Evolutionary conservation across 257 asterid genomes (phyloP).

Genomic region (Solanum sejunctum): DNA sequence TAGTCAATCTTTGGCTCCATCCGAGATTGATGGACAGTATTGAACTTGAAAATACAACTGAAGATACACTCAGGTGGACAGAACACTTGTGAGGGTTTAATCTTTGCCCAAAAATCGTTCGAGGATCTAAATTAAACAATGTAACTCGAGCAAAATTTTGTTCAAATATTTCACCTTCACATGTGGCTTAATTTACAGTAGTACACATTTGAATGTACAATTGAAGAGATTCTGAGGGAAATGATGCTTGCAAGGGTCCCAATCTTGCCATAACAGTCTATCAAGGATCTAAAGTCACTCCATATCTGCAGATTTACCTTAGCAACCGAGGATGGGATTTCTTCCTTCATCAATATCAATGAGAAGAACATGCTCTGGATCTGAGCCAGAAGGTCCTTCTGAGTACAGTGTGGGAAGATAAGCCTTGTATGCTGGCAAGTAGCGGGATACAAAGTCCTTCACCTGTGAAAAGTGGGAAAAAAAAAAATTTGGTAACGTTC

Average conservation of each 20-base stretch:
- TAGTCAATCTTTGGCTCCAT: too few species aligned
- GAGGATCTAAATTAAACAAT: neutral
- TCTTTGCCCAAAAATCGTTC: neutral
- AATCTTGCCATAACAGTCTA: neutral
- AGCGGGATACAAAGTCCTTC: slow-evolving; percentile 78
- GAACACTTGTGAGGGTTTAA: neutral
- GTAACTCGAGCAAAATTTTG: neutral
- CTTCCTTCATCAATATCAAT: slow-evolving; percentile 82
- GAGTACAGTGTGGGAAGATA: slow-evolving; percentile 86
- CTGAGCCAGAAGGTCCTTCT: slow-evolving; percentile 94
- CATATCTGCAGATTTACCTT: slow-evolving; percentile 5
- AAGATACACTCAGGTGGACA: neutral
- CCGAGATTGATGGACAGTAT: too few species aligned
- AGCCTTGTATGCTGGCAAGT: slow-evolving; percentile 90
- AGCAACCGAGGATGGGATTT: slow-evolving; percentile 76
- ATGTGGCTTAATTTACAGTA: neutral
- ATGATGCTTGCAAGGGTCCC: neutral
- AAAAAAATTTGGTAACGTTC: neutral
- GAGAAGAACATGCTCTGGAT: slow-evolving; percentile 52
- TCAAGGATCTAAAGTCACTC: neutral
- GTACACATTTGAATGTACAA: neutral
- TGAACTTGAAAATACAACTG: neutral
- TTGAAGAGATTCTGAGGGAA: neutral
- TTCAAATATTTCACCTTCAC: neutral
- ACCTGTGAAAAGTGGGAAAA: slow-evolving; percentile 30